Evolutionary conservation across 2,329 filamentous ascomycete genomes (phyloP).

Genomic region (Macrophomina phaseolina): DNA sequence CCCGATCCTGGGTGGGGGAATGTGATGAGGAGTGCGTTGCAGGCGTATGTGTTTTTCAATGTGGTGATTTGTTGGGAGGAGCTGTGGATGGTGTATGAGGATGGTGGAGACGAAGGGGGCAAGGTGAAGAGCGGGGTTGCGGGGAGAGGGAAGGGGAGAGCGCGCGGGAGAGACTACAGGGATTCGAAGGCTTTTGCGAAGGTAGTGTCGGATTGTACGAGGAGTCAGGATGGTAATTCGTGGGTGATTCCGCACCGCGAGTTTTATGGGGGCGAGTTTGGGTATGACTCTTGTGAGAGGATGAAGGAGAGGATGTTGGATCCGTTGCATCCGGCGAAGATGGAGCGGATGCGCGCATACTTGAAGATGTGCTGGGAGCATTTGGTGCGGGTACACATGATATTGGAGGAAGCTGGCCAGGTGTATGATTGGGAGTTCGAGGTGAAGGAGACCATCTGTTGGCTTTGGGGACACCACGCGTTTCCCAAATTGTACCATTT

Average conservation of each 20-base stretch:
- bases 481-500: background rate
- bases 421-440: constrained; percentile 1
- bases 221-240: background rate
- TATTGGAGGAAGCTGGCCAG: background rate
- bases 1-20: background rate
- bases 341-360: background rate
- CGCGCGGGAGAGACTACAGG: background rate
- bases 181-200: background rate
- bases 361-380: constrained; percentile 4
- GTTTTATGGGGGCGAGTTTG: background rate
- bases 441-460: background rate
- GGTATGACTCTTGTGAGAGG: background rate
- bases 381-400: constrained; percentile 1
- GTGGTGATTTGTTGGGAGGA: background rate
- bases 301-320: background rate
- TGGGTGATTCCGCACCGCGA: constrained; percentile 1
- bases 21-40: background rate
- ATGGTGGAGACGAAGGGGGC: background rate
- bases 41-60: background rate
- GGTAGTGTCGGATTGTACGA: background rate
- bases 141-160: background rate
- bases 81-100: constrained; percentile 2
- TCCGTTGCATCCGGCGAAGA: background rate
- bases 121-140: background rate
- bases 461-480: background rate